phyloP scores from a whole-genome alignment of 2,329 filamentous ascomycete species.

The Pseudogymnoascus sp. region DNA sequence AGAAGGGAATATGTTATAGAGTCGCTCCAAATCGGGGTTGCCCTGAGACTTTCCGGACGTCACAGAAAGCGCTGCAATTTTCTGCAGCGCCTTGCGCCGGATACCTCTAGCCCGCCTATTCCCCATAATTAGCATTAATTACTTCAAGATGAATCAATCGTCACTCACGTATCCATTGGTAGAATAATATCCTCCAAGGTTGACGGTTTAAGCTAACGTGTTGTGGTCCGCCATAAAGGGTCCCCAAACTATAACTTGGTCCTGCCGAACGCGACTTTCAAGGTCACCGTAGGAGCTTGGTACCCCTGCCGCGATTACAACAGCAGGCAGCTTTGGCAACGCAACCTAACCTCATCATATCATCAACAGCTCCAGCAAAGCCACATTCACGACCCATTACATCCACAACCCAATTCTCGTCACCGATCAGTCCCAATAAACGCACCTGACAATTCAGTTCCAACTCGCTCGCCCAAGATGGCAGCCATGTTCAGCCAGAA shows the following conservation, averaged over 20 bases:
- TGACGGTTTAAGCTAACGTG: constrained; percentile 8
- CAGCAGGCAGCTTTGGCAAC: constrained; percentile 9
- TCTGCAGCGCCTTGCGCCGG: constrained; percentile 53
- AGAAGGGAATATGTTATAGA: constrained; percentile 49
- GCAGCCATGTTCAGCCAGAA: constrained; percentile 63
- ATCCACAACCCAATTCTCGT: constrained; percentile 12
- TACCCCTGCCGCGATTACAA: constrained; percentile 9
- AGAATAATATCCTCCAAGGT: constrained; percentile 11
- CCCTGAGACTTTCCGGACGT: constrained; percentile 46
- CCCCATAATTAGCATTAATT: constrained; percentile 3
- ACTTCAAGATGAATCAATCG: constrained; percentile 1
- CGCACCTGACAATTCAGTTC: not conserved
- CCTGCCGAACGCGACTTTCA: not conserved
- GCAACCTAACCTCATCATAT: constrained; percentile 11
- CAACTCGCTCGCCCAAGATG: constrained; percentile 36
- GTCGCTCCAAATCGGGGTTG: constrained; percentile 52
- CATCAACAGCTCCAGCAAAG: constrained; percentile 2
- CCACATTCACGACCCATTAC: not conserved
- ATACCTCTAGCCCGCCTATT: constrained; percentile 41
- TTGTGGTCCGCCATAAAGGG: constrained; percentile 1
- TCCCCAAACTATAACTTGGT: constrained; percentile 1
- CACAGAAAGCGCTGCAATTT: constrained; percentile 55
- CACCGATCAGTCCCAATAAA: not conserved
- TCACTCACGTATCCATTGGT: constrained; percentile 32
- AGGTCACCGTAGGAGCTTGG: constrained; percentile 3